These are phyloP conservation scores for Austroboletus niveus DNA, from an alignment of 1,284 basidiomycete species.

Conservation along the genomic window DNA sequence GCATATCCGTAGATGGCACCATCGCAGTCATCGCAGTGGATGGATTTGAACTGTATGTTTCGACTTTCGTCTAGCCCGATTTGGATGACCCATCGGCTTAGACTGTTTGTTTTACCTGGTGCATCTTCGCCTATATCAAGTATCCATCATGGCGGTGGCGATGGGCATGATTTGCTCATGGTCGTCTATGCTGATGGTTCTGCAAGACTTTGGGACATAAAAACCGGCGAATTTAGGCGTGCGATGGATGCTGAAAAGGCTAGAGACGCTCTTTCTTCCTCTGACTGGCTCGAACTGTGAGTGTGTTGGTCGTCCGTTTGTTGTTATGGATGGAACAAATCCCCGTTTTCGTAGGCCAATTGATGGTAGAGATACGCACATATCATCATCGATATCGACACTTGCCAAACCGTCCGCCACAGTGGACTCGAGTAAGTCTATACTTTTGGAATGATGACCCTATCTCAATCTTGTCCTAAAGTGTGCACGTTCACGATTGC, in stretches of 20 bases:
- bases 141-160: constrained; percentile 60
- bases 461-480: constrained; percentile 8
- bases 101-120: constrained; percentile 79
- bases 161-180: constrained; percentile 61
- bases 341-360: constrained; percentile 15
- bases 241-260: constrained; percentile 79
- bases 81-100: constrained; percentile 26
- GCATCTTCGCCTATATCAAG: constrained; percentile 62
- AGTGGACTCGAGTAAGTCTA: constrained; percentile 23
- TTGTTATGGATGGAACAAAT: not conserved
- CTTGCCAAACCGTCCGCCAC: constrained; percentile 15
- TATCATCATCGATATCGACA: constrained; percentile 24
- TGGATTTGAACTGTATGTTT: constrained; percentile 69
- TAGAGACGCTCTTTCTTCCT: constrained; percentile 67
- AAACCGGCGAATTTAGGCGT: constrained; percentile 81
- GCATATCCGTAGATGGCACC: constrained; percentile 77
- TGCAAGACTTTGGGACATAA: constrained; percentile 87
- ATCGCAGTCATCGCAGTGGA: constrained; percentile 79
- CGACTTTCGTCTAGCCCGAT: not conserved
- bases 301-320: constrained; percentile 19
- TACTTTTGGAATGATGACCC: not conserved
- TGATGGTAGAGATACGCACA: constrained; percentile 23
- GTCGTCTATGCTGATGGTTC: constrained; percentile 76
- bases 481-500: constrained; percentile 47
- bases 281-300: constrained; percentile 72